Conservation (phyloP, 371 early-diverging fungal genomes). For the Mortierella sp. region DNA sequence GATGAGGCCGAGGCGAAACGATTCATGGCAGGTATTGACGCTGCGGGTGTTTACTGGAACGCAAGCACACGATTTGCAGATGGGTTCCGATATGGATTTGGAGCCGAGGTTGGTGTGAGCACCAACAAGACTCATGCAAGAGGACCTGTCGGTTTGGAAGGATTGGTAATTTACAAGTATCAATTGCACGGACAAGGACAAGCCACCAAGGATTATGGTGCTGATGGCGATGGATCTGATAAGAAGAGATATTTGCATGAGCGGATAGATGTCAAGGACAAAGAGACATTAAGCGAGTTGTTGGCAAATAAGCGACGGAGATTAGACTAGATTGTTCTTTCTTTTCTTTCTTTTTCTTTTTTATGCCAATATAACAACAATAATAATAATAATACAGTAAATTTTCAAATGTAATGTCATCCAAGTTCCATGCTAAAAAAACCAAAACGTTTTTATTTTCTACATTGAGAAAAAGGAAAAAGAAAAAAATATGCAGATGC, state of each 20-base stretch:
- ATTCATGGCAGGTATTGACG: slow-evolving; percentile 93
- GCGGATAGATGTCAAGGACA: slow-evolving; percentile 59
- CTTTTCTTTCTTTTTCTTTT: background rate
- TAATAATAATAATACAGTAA: too few species aligned
- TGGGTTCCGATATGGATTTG: slow-evolving; percentile 98
- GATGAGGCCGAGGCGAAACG: slow-evolving; percentile 75
- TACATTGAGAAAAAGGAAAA: background rate
- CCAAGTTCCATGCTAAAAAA: too few species aligned
- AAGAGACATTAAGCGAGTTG: slow-evolving; percentile 28
- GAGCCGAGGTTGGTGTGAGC: slow-evolving; percentile 96
- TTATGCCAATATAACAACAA: too few species aligned
- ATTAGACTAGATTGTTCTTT: background rate
- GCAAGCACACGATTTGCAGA: slow-evolving; percentile 97
- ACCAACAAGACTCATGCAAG: slow-evolving; percentile 99
- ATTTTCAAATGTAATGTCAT: too few species aligned
- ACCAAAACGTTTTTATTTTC: background rate
- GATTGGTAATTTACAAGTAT: slow-evolving; percentile 97
- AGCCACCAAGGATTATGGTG: slow-evolving; percentile 81
- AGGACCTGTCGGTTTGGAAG: slow-evolving; percentile 97
- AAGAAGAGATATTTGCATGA: slow-evolving; percentile 83
- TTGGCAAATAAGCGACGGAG: slow-evolving; percentile 25
- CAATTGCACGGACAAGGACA: slow-evolving; percentile 93
- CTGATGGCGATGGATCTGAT: slow-evolving; percentile 59
- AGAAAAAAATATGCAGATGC: background rate
- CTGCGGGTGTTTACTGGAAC: slow-evolving; percentile 98